phyloP scores from a whole-genome alignment of 176 grass and related monocot species.

The Chrysopogon serrulatus region DNA sequence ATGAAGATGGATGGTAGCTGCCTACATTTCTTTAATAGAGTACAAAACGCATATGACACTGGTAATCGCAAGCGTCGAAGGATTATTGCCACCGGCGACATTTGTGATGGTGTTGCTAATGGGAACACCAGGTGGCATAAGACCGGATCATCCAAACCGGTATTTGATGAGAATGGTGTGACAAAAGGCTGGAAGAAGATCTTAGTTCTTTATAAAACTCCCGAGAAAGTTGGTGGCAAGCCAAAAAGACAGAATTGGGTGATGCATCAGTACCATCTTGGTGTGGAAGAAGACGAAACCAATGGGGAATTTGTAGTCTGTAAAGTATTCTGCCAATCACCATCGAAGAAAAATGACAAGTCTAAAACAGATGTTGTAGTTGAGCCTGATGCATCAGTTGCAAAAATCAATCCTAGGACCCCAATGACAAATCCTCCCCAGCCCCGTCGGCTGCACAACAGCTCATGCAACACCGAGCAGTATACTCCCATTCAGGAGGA shows the following conservation, averaged over 20 bases:
- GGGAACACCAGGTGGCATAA: slow-evolving; percentile 61
- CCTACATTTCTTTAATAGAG: slow-evolving; percentile 70
- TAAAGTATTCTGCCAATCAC: slow-evolving; percentile 61
- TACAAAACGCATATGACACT: slow-evolving; percentile 62
- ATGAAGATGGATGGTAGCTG: slow-evolving; percentile 64
- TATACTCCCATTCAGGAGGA: neutral
- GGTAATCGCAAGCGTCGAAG: slow-evolving; percentile 67
- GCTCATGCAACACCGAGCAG: slow-evolving; percentile 21
- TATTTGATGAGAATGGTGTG: slow-evolving; percentile 48
- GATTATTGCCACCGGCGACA: slow-evolving; percentile 14
- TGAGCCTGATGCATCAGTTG: slow-evolving; percentile 2
- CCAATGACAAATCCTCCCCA: slow-evolving; percentile 48
- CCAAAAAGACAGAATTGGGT: slow-evolving; percentile 53
- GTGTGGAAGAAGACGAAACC: slow-evolving; percentile 46
- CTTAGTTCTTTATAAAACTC: slow-evolving; percentile 58
- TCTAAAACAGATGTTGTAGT: neutral
- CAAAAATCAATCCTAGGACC: slow-evolving; percentile 51
- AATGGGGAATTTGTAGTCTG: slow-evolving; percentile 60
- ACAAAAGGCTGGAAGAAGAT: slow-evolving; percentile 89
- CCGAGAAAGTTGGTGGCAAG: slow-evolving; percentile 1
- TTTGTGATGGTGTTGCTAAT: neutral
- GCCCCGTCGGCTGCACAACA: slow-evolving; percentile 19
- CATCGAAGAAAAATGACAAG: slow-evolving; percentile 12
- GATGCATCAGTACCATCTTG: slow-evolving; percentile 87
- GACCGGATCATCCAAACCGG: slow-evolving; percentile 49